phyloP scores from a whole-genome alignment of 495 filamentous ascomycete genomes.

The Physcia stellaris region DNA sequence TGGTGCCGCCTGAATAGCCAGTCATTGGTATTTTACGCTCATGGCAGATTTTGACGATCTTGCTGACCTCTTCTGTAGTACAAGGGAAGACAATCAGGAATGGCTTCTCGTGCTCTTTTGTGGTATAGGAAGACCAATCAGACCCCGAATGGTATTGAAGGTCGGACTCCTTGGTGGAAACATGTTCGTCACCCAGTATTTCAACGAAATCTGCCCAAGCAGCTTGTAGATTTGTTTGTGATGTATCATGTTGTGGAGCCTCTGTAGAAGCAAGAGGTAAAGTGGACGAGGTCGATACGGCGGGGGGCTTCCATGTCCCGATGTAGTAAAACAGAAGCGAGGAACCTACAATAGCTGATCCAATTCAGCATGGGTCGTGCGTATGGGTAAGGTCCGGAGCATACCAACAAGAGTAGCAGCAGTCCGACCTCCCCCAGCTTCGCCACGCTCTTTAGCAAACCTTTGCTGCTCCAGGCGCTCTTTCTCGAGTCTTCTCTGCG shows the following conservation, averaged over 20 bases:
- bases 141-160: conserved; percentile 62
- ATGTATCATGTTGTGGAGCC: conserved; percentile 54
- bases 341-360: conserved; percentile 43
- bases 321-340: conserved; percentile 55
- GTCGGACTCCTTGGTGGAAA: conserved; percentile 59
- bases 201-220: conserved; percentile 85
- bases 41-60: conserved; percentile 66
- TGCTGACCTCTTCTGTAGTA: conserved; percentile 54
- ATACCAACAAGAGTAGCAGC: conserved; percentile 52
- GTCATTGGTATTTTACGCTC: conserved; percentile 57
- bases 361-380: conserved; percentile 4
- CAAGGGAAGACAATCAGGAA: conserved; percentile 54
- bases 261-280: conserved; percentile 45
- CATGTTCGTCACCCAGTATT: conserved; percentile 73
- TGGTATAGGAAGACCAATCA: conserved; percentile 75
- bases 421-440: conserved; percentile 39
- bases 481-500: conserved; percentile 55
- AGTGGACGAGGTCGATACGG: conserved; percentile 58
- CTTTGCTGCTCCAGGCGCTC: conserved; percentile 59
- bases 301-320: conserved; percentile 45
- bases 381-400: no score
- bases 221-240: conserved; percentile 68
- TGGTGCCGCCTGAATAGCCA: conserved; percentile 62
- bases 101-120: conserved; percentile 31
- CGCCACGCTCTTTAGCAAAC: conserved; percentile 42